Evolutionary conservation across 345 rosid species (phyloP), one percentile per base, ranked within the genome.

Genomic region (Lepidium africanum): DNA sequence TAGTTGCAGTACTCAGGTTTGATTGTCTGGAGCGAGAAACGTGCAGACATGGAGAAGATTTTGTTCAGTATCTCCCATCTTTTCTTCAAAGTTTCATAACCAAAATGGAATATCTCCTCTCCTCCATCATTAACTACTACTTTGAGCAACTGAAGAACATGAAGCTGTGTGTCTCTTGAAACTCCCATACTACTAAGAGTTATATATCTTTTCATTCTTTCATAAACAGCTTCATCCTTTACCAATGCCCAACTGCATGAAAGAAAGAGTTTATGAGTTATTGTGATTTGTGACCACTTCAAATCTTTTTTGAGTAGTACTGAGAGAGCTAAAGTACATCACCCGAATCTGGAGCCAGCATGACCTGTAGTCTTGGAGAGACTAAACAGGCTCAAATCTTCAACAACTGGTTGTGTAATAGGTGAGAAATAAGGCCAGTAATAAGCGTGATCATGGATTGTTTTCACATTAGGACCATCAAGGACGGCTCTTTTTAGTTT

Each of bases 311-410:
- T 68, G n/a, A n/a, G 27, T 25, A 47, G 19, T 5, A 36, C 5
- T 25, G 40, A 0, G 3, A 52, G 38, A 6, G 12, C 3, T 25
- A 13, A 10, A 6, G 6, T n/a, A 25, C 6, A 15, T 36, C 25
- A 71, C 76, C 76, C 70, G 19, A 88, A 86, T 81, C 92, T 69
- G 2, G 84, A 80, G 39, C 96, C 92, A 3, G 91, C 96, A 76
- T 88, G 94, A 40, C 96, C 96, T 12, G 94, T 90, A 45, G 82
- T 76, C 81, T 88, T 91, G 6, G 96, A 86, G 13, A 88, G 80
- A 19, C 91, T 76, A 65, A 91, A 91, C 15, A 85, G 9, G 80
- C 77, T 75, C 41, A 88, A 35, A 45, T 88, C 83, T 47, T 63
- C 84, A 43, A 85, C 81, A 1, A 77, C 78, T 1, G 83, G 81